phyloP scores from a whole-genome alignment of 306 rosid species.

The Prunus davidiana region DNA sequence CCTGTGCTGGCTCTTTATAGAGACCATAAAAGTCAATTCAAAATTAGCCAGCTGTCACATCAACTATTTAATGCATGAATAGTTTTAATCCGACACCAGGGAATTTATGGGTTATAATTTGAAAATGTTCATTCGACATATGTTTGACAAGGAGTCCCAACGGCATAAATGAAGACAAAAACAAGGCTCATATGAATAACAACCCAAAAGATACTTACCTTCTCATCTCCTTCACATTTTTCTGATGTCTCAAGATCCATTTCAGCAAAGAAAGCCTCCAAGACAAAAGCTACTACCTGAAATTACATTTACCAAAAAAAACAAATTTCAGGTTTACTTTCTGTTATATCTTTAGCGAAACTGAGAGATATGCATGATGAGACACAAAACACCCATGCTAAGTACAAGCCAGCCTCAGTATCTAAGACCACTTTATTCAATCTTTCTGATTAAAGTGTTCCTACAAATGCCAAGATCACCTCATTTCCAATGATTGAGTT shows the following conservation, averaged over 20 bases:
- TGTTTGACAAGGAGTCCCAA: background rate
- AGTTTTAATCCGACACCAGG: background rate
- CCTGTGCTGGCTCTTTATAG: too few species aligned
- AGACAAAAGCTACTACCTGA: conserved; percentile 95
- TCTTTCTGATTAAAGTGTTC: background rate
- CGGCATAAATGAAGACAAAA: background rate
- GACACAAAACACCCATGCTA: background rate
- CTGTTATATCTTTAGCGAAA: background rate
- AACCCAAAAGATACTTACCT: conserved; percentile 51
- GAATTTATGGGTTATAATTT: background rate
- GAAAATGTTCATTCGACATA: background rate
- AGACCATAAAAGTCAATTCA: background rate
- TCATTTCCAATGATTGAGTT: background rate
- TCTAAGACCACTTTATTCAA: background rate
- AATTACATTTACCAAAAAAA: conserved; percentile 32
- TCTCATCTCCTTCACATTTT: conserved; percentile 38
- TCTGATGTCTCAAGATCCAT: conserved; percentile 74
- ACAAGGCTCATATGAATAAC: background rate
- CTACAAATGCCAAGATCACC: background rate
- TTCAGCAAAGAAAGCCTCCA: conserved; percentile 99
- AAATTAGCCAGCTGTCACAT: background rate
- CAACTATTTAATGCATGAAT: background rate
- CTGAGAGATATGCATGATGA: background rate
- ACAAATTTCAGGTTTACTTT: background rate
- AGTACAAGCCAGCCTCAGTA: background rate